Evolutionary conservation across 108 stramenopile genomes (phyloP).

Genomic region (Nitzschia inconspicua): DNA sequence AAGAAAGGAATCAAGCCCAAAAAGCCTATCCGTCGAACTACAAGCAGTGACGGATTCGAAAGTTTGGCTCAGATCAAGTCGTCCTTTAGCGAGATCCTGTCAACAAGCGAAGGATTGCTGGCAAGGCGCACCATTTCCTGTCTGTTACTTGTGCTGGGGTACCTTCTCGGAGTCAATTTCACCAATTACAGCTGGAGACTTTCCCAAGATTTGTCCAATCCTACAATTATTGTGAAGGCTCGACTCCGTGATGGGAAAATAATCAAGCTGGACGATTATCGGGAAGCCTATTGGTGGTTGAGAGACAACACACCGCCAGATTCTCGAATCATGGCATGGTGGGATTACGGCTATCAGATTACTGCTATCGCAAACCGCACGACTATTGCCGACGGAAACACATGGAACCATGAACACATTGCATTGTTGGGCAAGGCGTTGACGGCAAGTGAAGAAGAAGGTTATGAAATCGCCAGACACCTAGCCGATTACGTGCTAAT

Average conservation of each 20-base stretch:
- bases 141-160: constrained; percentile 46
- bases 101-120: constrained; percentile 71
- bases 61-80: constrained; percentile 44
- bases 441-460: constrained; percentile 86
- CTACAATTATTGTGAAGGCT: constrained; percentile 92
- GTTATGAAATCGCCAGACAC: constrained; percentile 91
- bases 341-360: constrained; percentile 96
- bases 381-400: constrained; percentile 97
- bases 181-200: constrained; percentile 67
- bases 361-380: constrained; percentile 96
- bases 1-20: constrained; percentile 51
- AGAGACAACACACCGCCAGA: constrained; percentile 96
- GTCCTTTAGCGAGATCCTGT: constrained; percentile 45
- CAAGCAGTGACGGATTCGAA: constrained; percentile 23
- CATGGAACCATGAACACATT: constrained; percentile 99
- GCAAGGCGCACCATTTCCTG: constrained; percentile 49
- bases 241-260: constrained; percentile 69
- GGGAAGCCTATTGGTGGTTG: constrained; percentile 98
- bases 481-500: constrained; percentile 95
- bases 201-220: constrained; percentile 71
- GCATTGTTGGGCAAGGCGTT: constrained; percentile 93
- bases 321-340: constrained; percentile 95
- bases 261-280: constrained; percentile 94
- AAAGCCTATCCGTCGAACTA: constrained; percentile 19
- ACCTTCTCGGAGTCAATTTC: constrained; percentile 57